Conservation (phyloP, 1,284 basidiomycete species). For the Cryptococcus deneoformans region DNA sequence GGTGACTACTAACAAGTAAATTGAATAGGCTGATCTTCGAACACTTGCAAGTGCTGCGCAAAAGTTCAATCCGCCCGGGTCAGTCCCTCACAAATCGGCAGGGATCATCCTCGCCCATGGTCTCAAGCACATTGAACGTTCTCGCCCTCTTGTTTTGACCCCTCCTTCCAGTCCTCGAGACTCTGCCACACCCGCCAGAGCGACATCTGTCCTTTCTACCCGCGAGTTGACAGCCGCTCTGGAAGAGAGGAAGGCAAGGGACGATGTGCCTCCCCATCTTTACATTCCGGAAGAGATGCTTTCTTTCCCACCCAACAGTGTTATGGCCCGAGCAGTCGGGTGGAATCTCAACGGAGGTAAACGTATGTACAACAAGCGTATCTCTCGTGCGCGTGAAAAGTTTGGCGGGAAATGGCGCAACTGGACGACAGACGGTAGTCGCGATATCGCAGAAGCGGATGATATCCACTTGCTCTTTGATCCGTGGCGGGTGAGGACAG, state of each 20-base stretch:
- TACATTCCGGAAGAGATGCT: slow-evolving; percentile 45
- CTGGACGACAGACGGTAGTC: slow-evolving; percentile 39
- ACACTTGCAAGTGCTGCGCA: slow-evolving; percentile 35
- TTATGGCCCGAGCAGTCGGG: slow-evolving; percentile 37
- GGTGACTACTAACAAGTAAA: too few relatives aligned
- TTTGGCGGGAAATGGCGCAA: slow-evolving; percentile 48
- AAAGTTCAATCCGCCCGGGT: slow-evolving; percentile 41
- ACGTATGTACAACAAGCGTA: slow-evolving; percentile 37
- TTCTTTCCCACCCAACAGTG: slow-evolving; percentile 41
- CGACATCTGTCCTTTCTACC: slow-evolving; percentile 19
- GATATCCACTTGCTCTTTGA: slow-evolving; percentile 33
- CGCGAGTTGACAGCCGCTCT: slow-evolving; percentile 20
- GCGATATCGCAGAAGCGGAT: slow-evolving; percentile 47
- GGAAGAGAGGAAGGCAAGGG: slow-evolving; percentile 6
- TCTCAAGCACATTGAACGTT: slow-evolving; percentile 44
- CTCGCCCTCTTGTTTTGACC: slow-evolving; percentile 36
- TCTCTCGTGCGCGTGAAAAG: slow-evolving; percentile 42
- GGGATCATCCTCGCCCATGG: slow-evolving; percentile 35
- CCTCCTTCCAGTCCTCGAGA: slow-evolving; percentile 39
- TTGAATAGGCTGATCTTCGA: slow-evolving; percentile 32
- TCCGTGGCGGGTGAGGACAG: slow-evolving; percentile 6
- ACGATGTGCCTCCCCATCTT: slow-evolving; percentile 17
- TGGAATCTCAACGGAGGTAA: slow-evolving; percentile 48
- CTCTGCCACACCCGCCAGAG: slow-evolving; percentile 20
- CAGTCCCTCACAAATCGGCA: slow-evolving; percentile 40